Evolutionary conservation across 495 filamentous ascomycete species (phyloP).

Genomic region (Penicillium daleae): DNA sequence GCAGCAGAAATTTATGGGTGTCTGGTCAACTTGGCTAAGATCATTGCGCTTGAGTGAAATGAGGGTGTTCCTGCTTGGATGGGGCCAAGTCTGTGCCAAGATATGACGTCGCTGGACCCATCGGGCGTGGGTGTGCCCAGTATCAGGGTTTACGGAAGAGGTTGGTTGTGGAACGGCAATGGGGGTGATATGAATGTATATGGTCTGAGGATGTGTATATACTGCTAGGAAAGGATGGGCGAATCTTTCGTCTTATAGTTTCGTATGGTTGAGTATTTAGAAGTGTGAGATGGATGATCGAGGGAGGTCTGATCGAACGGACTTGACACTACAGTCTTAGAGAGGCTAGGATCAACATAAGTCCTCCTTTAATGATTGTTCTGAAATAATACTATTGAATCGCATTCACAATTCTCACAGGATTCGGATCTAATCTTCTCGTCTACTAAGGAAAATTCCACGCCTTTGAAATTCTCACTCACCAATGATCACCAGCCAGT

Average conservation of each 20-base stretch:
- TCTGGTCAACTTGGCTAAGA: conserved; percentile 19
- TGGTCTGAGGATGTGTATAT: not conserved
- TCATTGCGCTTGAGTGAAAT: conserved; percentile 13
- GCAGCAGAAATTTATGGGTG: conserved; percentile 11
- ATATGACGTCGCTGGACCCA: conserved; percentile 31
- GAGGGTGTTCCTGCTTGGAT: not conserved
- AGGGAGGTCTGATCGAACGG: not conserved
- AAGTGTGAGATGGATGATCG: not conserved
- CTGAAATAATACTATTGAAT: too few species aligned
- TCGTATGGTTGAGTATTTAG: not conserved
- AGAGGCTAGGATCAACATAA: too few species aligned
- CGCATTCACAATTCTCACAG: too few species aligned
- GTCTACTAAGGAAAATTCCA: too few species aligned
- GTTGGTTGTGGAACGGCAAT: not conserved
- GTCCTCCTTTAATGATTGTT: too few species aligned
- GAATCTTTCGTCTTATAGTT: not conserved
- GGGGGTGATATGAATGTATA: not conserved
- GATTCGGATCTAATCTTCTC: too few species aligned
- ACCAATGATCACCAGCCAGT: not conserved
- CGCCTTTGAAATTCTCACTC: too few species aligned
- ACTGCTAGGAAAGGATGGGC: not conserved
- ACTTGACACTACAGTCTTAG: too few species aligned
- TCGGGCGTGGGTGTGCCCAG: conserved; percentile 2
- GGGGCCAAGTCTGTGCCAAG: conserved; percentile 18
- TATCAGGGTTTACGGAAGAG: not conserved